Evolutionary conservation across 73 alveolate species (phyloP).

Genomic region (Uronychia setigera): DNA sequence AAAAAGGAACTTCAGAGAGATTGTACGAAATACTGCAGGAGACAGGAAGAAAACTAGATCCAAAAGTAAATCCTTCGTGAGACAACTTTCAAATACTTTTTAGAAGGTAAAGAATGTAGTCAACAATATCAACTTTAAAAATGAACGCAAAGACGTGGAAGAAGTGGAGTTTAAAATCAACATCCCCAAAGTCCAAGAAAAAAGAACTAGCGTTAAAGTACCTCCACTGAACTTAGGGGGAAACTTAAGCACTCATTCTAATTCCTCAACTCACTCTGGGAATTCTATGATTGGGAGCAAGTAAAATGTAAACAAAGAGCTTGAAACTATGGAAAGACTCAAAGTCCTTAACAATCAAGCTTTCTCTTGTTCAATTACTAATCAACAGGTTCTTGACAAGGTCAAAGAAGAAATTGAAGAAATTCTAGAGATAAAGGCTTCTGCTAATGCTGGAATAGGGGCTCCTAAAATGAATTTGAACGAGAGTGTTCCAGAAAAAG

Average conservation of each 20-base stretch:
- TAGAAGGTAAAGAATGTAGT: neutral
- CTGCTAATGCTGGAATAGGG: neutral
- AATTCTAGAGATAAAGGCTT: neutral
- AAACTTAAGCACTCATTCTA: neutral
- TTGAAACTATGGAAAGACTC: conserved; percentile 32
- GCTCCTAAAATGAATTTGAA: neutral
- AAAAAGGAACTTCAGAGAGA: neutral
- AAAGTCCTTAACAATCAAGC: conserved; percentile 3
- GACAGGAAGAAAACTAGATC: neutral
- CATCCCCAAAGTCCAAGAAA: neutral
- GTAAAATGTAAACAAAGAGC: conserved; percentile 27
- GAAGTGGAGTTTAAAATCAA: neutral
- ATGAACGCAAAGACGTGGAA: neutral
- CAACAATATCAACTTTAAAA: neutral
- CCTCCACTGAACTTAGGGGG: neutral
- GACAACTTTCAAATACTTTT: neutral
- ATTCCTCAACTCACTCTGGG: neutral
- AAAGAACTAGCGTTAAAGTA: neutral
- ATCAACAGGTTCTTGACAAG: neutral
- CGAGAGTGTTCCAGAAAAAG: neutral
- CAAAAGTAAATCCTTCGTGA: neutral
- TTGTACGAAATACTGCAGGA: neutral
- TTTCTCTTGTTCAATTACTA: neutral
- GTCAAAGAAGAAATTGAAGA: neutral
- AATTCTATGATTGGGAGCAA: neutral